Evolutionary conservation across 2,329 filamentous ascomycete species (phyloP).

Genomic region (Lasiodiplodia gonubiensis): DNA sequence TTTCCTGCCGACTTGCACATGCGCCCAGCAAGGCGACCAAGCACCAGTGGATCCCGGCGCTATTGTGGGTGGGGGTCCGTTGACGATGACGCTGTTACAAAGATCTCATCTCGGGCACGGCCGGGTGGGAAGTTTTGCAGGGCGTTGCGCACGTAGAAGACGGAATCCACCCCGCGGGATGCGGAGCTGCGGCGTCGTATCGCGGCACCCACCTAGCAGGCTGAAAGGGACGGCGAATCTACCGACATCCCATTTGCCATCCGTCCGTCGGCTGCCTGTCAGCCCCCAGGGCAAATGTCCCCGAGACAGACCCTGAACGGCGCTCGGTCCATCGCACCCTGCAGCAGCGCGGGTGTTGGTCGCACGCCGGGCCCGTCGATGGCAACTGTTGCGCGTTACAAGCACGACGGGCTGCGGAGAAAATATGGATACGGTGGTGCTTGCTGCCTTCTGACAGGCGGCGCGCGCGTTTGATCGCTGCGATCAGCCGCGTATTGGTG

Average conservation of each 20-base stretch:
- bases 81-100: not conserved
- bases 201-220: too few relatives aligned
- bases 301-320: too few relatives aligned
- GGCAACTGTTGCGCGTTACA: not conserved
- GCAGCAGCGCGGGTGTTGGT: not conserved
- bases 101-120: not conserved
- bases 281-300: too few relatives aligned
- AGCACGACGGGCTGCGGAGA: slow-evolving; percentile 6
- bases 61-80: not conserved
- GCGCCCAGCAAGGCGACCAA: slow-evolving; percentile 8
- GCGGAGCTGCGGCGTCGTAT: too few relatives aligned
- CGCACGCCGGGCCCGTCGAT: not conserved
- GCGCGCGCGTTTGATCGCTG: slow-evolving; percentile 10
- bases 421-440: slow-evolving; percentile 2
- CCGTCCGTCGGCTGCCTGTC: too few relatives aligned
- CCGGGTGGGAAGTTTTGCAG: too few relatives aligned
- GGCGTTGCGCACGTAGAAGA: too few relatives aligned
- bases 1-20: not conserved
- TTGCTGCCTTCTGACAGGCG: slow-evolving; percentile 18
- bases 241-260: too few relatives aligned
- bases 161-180: too few relatives aligned
- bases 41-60: not conserved
- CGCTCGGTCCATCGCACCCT: not conserved
- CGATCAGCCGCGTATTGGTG: slow-evolving; percentile 5
- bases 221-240: too few relatives aligned